Conservation (phyloP, 345 rosid species). For the Eucalyptus cladocalyx region DNA sequence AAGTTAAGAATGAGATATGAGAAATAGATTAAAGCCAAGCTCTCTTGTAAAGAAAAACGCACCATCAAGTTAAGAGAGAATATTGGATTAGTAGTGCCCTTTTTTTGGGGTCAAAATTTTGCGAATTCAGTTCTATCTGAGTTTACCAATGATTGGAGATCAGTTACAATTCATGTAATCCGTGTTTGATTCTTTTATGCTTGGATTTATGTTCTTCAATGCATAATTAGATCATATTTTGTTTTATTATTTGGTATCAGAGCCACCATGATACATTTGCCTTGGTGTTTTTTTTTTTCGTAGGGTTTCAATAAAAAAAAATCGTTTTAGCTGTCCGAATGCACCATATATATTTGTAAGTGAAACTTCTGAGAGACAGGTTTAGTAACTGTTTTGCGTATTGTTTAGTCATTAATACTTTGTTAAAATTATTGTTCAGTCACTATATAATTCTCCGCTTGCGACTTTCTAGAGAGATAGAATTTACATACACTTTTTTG, state of each 20-base stretch:
- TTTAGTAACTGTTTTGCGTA: neutral
- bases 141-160: neutral
- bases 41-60: neutral
- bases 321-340: neutral
- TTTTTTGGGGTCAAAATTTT: neutral
- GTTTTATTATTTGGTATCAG: neutral
- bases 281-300: neutral
- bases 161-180: neutral
- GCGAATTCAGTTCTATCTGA: neutral
- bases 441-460: neutral
- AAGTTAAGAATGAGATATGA: neutral
- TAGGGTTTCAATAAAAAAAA: neutral
- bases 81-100: neutral
- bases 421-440: no score
- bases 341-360: neutral
- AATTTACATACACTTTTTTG: neutral
- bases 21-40: neutral
- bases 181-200: neutral
- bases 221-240: neutral
- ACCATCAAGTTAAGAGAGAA: neutral
- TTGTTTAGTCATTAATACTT: neutral
- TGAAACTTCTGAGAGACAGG: no score
- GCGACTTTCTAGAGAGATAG: neutral
- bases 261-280: no score
- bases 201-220: neutral